Evolutionary conservation across 805 yeast genomes (phyloP).

Genomic region (Pichia ethanolica): DNA sequence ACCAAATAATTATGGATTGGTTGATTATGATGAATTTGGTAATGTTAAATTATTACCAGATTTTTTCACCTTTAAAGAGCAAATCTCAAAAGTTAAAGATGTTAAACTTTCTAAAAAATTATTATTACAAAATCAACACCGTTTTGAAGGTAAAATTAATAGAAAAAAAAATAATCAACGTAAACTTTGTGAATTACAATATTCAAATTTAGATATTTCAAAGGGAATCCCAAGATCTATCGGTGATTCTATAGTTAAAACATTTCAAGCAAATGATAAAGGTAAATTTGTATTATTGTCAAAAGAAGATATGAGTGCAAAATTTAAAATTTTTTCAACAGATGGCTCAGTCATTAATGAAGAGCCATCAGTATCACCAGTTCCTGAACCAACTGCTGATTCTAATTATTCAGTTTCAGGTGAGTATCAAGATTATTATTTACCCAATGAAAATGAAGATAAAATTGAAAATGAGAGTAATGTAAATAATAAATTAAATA

Average conservation of each 20-base stretch:
- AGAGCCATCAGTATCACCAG: constrained; percentile 19
- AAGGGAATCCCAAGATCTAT: constrained; percentile 42
- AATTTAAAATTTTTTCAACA: constrained; percentile 33
- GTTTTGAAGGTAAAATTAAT: not conserved
- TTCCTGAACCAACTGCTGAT: constrained; percentile 19
- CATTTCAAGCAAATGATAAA: constrained; percentile 13
- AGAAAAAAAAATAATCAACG: constrained; percentile 1
- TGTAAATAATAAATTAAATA: not conserved
- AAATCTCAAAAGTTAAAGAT: constrained; percentile 31
- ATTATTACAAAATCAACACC: constrained; percentile 13
- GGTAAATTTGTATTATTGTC: constrained; percentile 46
- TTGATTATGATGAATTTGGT: constrained; percentile 38
- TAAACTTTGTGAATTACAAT: constrained; percentile 31
- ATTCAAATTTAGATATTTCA: constrained; percentile 36
- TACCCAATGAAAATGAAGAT: not conserved
- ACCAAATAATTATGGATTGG: constrained; percentile 72
- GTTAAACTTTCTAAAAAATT: constrained; percentile 21
- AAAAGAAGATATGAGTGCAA: constrained; percentile 35
- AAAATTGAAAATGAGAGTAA: not conserved
- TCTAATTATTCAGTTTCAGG: constrained; percentile 2
- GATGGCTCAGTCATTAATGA: constrained; percentile 32
- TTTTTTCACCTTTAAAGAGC: constrained; percentile 35
- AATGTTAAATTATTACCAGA: constrained; percentile 38
- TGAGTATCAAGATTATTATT: constrained; percentile 2
- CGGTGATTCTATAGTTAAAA: constrained; percentile 5